phyloP scores from a whole-genome alignment of 768 basidiomycete genomes.

The Mycena crocata region DNA sequence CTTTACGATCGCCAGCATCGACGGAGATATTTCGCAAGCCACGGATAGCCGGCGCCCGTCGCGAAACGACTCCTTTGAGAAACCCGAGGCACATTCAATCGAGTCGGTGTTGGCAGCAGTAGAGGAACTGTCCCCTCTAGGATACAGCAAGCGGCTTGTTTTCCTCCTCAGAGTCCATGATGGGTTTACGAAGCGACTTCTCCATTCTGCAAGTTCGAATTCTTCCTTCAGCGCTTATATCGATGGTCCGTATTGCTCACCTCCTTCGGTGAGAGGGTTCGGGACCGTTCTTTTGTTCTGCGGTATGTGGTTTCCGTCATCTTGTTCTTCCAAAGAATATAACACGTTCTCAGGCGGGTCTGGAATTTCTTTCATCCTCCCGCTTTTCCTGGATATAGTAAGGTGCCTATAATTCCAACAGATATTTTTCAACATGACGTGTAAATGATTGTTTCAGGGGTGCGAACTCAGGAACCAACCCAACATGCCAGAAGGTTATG shows the following conservation, averaged over 20 bases:
- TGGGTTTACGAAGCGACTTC: constrained; percentile 63
- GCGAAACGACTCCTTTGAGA: constrained; percentile 14
- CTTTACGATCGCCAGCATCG: constrained; percentile 59
- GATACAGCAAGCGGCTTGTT: constrained; percentile 54
- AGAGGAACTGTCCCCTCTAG: constrained; percentile 2
- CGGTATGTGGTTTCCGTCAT: constrained; percentile 43
- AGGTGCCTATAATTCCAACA: constrained; percentile 41
- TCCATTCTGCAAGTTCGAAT: constrained; percentile 38
- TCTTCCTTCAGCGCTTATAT: constrained; percentile 52
- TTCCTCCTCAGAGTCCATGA: constrained; percentile 65
- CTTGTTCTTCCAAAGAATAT: background rate
- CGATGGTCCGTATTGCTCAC: constrained; percentile 65
- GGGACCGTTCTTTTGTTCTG: constrained; percentile 59
- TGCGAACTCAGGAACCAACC: constrained; percentile 34
- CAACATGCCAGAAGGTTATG: constrained; percentile 45
- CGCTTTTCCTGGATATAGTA: constrained; percentile 53
- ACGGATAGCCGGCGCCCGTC: background rate
- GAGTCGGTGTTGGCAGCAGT: constrained; percentile 5
- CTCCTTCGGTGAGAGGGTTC: constrained; percentile 50
- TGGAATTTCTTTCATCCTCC: constrained; percentile 56
- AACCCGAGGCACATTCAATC: constrained; percentile 6
- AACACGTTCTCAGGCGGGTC: constrained; percentile 52
- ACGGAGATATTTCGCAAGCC: constrained; percentile 34
- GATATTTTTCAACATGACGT: background rate
- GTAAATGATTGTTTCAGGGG: background rate